These are phyloP conservation scores for Sporobolomyces phaffii DNA, from an alignment of 768 basidiomycete genomes.

Conservation along the genomic window DNA sequence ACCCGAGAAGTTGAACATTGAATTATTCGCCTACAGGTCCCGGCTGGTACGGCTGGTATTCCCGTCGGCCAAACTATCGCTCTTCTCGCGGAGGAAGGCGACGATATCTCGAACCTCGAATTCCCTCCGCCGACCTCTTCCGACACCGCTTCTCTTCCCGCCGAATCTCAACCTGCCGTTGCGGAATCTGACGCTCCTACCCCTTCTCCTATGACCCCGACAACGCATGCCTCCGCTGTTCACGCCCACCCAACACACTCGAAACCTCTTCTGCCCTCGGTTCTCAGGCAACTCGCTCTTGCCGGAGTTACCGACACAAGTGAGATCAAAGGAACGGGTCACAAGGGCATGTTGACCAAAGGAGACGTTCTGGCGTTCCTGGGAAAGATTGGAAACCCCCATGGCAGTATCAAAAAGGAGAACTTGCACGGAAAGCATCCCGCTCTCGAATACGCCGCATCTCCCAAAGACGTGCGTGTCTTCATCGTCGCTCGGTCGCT, in stretches of 20 bases:
- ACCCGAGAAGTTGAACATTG: too few relatives aligned
- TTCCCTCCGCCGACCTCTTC: slow-evolving; percentile 43
- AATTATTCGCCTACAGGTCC: slow-evolving; percentile 64
- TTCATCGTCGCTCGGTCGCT: neutral
- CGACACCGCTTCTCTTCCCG: slow-evolving; percentile 11
- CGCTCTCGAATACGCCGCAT: slow-evolving; percentile 17
- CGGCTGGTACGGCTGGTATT: slow-evolving; percentile 75
- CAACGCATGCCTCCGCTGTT: slow-evolving; percentile 24
- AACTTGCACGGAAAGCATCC: slow-evolving; percentile 27
- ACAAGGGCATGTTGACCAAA: slow-evolving; percentile 90
- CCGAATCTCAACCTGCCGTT: slow-evolving; percentile 13
- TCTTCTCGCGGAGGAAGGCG: slow-evolving; percentile 88
- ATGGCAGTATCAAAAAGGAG: slow-evolving; percentile 56
- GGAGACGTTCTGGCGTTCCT: slow-evolving; percentile 84
- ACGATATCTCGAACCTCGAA: slow-evolving; percentile 81
- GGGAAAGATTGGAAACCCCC: slow-evolving; percentile 71
- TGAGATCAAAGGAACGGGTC: slow-evolving; percentile 77
- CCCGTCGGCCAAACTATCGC: slow-evolving; percentile 84
- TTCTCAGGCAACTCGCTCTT: slow-evolving; percentile 69
- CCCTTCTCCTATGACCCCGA: slow-evolving; percentile 23
- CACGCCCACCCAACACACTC: slow-evolving; percentile 40
- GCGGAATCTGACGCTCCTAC: slow-evolving; percentile 41
- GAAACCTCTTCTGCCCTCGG: slow-evolving; percentile 75
- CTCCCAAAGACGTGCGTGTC: slow-evolving; percentile 7
- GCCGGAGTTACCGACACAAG: slow-evolving; percentile 58